Evolutionary conservation across 495 filamentous ascomycete genomes (phyloP).

Genomic region (Lindgomyces ingoldianus): DNA sequence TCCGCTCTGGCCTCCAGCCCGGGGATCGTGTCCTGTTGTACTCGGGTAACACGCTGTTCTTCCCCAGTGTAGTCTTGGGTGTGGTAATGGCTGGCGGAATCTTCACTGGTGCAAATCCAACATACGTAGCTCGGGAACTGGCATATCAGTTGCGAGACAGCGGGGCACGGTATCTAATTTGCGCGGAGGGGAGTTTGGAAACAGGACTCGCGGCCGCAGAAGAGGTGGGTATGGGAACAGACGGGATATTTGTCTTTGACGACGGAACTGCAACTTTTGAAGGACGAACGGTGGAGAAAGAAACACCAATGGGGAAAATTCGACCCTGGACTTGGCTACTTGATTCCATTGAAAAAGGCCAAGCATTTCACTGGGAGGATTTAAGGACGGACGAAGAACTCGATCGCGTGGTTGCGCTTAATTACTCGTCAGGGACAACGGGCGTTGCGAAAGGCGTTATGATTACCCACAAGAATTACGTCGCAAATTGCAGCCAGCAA

Average conservation of each 20-base stretch:
- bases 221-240: conserved; percentile 28
- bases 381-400: conserved; percentile 33
- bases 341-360: conserved; percentile 32
- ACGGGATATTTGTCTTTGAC: conserved; percentile 44
- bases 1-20: conserved; percentile 60
- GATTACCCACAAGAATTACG: conserved; percentile 71
- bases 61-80: conserved; percentile 70
- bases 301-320: conserved; percentile 17
- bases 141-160: conserved; percentile 74
- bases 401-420: conserved; percentile 51
- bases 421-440: conserved; percentile 78
- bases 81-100: conserved; percentile 76
- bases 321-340: conserved; percentile 44
- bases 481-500: conserved; percentile 64
- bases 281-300: conserved; percentile 12
- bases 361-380: conserved; percentile 39
- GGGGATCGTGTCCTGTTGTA: conserved; percentile 70
- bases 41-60: conserved; percentile 59
- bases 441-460: conserved; percentile 83
- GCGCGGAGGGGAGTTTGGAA: conserved; percentile 37
- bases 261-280: conserved; percentile 43
- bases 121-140: conserved; percentile 69
- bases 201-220: conserved; percentile 42
- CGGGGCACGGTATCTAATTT: conserved; percentile 61
- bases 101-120: conserved; percentile 78